Evolutionary conservation across 1,284 basidiomycete genomes (phyloP), one percentile per base, ranked within the genome.

Genomic region (Testicularia cyperi): DNA sequence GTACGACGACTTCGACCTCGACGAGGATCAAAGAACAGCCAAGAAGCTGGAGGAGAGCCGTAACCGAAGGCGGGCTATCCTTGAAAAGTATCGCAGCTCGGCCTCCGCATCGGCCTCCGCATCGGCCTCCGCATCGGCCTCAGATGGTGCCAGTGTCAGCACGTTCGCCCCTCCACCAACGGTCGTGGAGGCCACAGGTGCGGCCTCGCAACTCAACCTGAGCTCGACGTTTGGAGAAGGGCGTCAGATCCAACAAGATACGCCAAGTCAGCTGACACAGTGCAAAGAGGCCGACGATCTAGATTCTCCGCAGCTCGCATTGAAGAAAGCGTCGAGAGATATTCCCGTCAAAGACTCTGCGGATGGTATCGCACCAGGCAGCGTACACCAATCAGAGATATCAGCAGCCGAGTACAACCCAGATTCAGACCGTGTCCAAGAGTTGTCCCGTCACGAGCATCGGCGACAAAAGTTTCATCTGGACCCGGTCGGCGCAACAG

Each of bases 361-460:
- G n/a, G n/a, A n/a, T n/a, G n/a, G n/a, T n/a, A n/a, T n/a, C n/a
- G n/a, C n/a, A n/a, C n/a, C n/a, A n/a, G n/a, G n/a, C n/a, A n/a
- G n/a, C n/a, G n/a, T n/a, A n/a, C n/a, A n/a, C n/a, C n/a, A n/a
- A n/a, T n/a, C n/a, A 9, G 42, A 33, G 4, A 26, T 47, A 5
- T 69, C 58, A 18, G 69, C 67, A 12, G 67, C 65, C 4, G 65
- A 72, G 22, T 44, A 63, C 19, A 36, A 72, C 25, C 52, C 65
- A 0, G 38, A 47, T 25, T 32, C 44, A 2, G 63, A 68, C 23
- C 47, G 60, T 2, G 48, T 38, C 6, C 34, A 38, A 27, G 65
- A 68, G 33, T 61, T 46, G 27, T 45, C 44, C 41, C 43, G 29
- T 25, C 56, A 31, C 25, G 25, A 14, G 14, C 25, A 14, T 26